phyloP scores from a whole-genome alignment of 148 eudicot genomes.

The Diospyros kaki region DNA sequence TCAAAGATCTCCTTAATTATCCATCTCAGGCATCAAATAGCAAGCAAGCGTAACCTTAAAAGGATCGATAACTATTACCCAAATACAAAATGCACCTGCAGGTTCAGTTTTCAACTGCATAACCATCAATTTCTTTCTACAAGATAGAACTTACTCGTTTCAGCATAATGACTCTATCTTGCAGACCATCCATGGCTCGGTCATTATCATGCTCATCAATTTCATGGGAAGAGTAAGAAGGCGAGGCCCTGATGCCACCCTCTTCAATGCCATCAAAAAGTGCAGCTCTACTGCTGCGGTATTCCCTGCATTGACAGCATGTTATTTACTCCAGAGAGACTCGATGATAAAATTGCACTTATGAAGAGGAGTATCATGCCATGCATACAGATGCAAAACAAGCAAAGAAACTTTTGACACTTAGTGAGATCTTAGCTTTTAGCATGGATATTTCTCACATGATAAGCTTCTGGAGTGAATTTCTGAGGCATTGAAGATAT shows the following conservation, averaged over 20 bases:
- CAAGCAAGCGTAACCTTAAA: background rate
- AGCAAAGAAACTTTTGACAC: background rate
- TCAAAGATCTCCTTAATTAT: background rate
- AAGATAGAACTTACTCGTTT: constrained; percentile 61
- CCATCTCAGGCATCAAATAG: background rate
- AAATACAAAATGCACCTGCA: background rate
- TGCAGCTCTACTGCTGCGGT: constrained; percentile 51
- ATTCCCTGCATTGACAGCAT: constrained; percentile 42
- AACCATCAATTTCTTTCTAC: background rate
- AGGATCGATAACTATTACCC: background rate
- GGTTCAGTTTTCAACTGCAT: background rate
- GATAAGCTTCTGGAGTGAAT: no score
- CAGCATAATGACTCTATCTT: constrained; percentile 82
- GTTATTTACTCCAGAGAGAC: background rate
- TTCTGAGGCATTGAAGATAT: no score
- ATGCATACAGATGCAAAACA: background rate
- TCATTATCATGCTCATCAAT: constrained; percentile 92
- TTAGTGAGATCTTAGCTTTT: no score
- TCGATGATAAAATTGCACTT: background rate
- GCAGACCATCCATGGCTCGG: constrained; percentile 74
- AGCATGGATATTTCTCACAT: background rate
- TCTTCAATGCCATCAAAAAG: constrained; percentile 92
- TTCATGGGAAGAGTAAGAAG: constrained; percentile 80
- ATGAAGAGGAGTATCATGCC: background rate
- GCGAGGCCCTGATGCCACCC: constrained; percentile 86